A percentile compares a stretch with the other conserved stretches of the same genome.
These are phyloP conservation scores for Phylloporus sp. DNA, from an alignment of 768 basidiomycete species.

Conservation along the genomic window DNA sequence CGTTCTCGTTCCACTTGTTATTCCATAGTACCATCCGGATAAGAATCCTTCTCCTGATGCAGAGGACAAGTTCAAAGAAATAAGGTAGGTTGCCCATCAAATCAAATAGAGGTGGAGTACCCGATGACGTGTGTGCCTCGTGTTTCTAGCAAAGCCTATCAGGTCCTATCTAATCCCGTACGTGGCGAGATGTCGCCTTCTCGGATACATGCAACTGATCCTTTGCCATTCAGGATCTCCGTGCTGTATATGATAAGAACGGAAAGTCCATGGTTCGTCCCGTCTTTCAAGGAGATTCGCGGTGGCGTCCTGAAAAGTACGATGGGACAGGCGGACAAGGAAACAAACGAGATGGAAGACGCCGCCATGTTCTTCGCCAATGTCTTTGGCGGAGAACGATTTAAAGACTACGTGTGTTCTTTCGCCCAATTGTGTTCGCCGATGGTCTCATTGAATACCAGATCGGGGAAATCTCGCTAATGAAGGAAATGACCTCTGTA, in stretches of 20 bases:
- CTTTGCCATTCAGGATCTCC: constrained; percentile 55
- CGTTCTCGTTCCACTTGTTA: background rate
- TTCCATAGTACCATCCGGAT: constrained; percentile 84
- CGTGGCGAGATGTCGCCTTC: constrained; percentile 25
- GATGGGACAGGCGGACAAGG: constrained; percentile 59
- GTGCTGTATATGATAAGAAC: constrained; percentile 92
- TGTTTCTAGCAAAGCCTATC: constrained; percentile 81
- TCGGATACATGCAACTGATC: constrained; percentile 2
- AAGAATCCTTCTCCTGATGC: constrained; percentile 93
- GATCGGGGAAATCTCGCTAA: constrained; percentile 96
- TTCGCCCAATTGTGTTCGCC: background rate
- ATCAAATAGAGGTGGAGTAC: constrained; percentile 7
- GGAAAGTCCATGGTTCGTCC: constrained; percentile 77
- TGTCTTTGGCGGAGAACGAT: constrained; percentile 94
- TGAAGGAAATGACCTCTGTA: constrained; percentile 88
- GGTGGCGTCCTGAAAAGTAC: constrained; percentile 3
- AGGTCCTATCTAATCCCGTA: constrained; percentile 83
- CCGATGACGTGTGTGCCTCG: constrained; percentile 17
- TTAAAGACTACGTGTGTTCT: constrained; percentile 76
- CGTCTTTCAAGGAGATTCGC: constrained; percentile 6
- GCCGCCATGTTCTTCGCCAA: constrained; percentile 93
- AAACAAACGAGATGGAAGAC: constrained; percentile 84
- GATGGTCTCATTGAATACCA: constrained; percentile 29
- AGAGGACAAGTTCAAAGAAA: constrained; percentile 94
- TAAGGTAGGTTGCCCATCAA: constrained; percentile 54